phyloP scores from a whole-genome alignment of 208 protist genomes.

The Wallacemonas collosoma region DNA sequence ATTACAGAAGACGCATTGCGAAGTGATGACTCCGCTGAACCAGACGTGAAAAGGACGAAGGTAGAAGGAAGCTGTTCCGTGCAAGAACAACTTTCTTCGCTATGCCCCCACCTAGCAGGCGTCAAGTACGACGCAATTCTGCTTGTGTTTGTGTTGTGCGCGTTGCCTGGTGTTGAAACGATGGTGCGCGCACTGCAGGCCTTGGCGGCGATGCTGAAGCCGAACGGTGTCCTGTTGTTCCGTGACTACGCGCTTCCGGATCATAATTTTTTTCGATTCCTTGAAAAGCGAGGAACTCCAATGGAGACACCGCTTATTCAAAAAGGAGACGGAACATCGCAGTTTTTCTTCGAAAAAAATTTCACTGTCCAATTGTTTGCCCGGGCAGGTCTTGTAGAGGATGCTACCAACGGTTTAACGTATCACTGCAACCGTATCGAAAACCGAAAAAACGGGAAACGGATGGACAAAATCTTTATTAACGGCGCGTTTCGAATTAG shows the following conservation, averaged over 20 bases:
- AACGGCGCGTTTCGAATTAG: slow-evolving; percentile 62
- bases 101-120: slow-evolving; percentile 13
- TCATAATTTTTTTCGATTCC: slow-evolving; percentile 84
- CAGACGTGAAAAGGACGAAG: slow-evolving; percentile 30
- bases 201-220: slow-evolving; percentile 42
- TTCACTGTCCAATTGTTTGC: slow-evolving; percentile 46
- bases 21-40: not conserved
- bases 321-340: slow-evolving; percentile 77
- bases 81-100: slow-evolving; percentile 25
- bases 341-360: slow-evolving; percentile 77
- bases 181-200: slow-evolving; percentile 62
- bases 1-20: slow-evolving; percentile 11
- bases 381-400: slow-evolving; percentile 44
- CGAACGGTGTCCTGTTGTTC: slow-evolving; percentile 59
- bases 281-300: slow-evolving; percentile 39
- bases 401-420: slow-evolving; percentile 24
- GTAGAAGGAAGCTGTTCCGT: slow-evolving; percentile 16
- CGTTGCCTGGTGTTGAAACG: slow-evolving; percentile 46
- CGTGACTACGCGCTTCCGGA: slow-evolving; percentile 79
- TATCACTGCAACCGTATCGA: slow-evolving; percentile 87
- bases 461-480: slow-evolving; percentile 89
- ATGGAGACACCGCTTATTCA: slow-evolving; percentile 34
- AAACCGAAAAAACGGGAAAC: slow-evolving; percentile 82
- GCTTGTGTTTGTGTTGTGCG: slow-evolving; percentile 86
- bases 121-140: slow-evolving; percentile 53